phyloP scores from a whole-genome alignment of 768 basidiomycete genomes.

The Thelephora aurantiotincta region DNA sequence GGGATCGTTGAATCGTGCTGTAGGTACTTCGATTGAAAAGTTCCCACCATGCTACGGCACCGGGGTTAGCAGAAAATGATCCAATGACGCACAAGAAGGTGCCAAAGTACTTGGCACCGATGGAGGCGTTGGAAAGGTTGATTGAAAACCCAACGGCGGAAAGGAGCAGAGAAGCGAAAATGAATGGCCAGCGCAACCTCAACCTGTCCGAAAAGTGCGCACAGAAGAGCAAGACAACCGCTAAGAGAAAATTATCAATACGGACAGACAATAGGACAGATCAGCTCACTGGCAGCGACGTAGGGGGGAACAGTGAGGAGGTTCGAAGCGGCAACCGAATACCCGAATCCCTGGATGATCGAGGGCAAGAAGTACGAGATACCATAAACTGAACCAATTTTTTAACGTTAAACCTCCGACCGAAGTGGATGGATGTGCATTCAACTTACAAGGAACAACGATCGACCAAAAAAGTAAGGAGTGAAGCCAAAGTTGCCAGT shows the following conservation, averaged over 20 bases:
- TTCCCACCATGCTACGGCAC: slow-evolving; percentile 43
- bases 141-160: slow-evolving; percentile 47
- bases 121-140: slow-evolving; percentile 38
- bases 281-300: no score
- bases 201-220: slow-evolving; percentile 46
- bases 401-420: no score
- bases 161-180: slow-evolving; percentile 34
- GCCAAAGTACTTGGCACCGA: slow-evolving; percentile 56
- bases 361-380: no score
- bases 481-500: no score
- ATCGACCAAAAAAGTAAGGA: no score
- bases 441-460: no score
- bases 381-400: no score
- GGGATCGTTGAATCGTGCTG: not conserved
- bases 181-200: slow-evolving; percentile 42
- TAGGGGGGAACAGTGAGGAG: no score
- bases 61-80: slow-evolving; percentile 46
- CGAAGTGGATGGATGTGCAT: no score
- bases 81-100: slow-evolving; percentile 57
- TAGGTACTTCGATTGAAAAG: not conserved
- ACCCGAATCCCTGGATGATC: no score
- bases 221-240: slow-evolving; percentile 34
- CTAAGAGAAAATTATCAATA: slow-evolving; percentile 13
- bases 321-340: no score
- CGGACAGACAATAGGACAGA: no score